Evolutionary conservation across 2,329 filamentous ascomycete species (phyloP).

Genomic region (Xylaria sp.): DNA sequence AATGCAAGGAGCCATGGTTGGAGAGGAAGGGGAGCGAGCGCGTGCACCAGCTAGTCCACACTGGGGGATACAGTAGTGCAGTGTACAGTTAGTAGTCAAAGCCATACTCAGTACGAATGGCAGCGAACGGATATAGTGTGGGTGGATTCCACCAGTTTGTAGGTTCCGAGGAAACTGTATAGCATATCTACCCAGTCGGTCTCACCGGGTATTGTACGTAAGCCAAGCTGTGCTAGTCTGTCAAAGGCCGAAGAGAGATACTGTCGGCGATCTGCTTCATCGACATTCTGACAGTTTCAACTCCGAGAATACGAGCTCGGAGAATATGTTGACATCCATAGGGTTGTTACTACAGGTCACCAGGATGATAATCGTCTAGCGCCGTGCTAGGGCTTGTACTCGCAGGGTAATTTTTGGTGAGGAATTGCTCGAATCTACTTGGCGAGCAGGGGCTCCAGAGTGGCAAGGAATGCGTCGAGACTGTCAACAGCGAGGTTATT

Average conservation of each 20-base stretch:
- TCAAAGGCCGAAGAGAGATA: no score
- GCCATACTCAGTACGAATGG: no score
- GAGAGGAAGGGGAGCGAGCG: slow-evolving; percentile 7
- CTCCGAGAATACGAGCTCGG: not conserved
- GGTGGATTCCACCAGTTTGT: not conserved
- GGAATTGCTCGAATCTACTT: no score
- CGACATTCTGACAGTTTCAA: not conserved
- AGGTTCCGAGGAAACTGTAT: slow-evolving; percentile 4
- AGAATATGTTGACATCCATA: not conserved
- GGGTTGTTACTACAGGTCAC: no score
- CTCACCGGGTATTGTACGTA: not conserved
- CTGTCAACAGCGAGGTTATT: no score
- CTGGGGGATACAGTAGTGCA: not conserved
- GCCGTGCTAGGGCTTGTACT: no score
- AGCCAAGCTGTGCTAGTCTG: slow-evolving; percentile 1
- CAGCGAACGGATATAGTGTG: slow-evolving; percentile 5
- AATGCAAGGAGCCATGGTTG: slow-evolving; percentile 18
- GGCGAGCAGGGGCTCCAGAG: no score
- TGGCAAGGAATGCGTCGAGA: no score
- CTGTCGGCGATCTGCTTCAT: slow-evolving; percentile 14
- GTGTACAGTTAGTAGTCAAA: slow-evolving; percentile 3
- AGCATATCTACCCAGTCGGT: not conserved
- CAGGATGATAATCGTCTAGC: no score
- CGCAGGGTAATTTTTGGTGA: no score
- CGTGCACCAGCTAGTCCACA: not conserved